These are phyloP conservation scores for Skeletonema marinoi DNA, from an alignment of 108 stramenopile species.

Conservation along the genomic window DNA sequence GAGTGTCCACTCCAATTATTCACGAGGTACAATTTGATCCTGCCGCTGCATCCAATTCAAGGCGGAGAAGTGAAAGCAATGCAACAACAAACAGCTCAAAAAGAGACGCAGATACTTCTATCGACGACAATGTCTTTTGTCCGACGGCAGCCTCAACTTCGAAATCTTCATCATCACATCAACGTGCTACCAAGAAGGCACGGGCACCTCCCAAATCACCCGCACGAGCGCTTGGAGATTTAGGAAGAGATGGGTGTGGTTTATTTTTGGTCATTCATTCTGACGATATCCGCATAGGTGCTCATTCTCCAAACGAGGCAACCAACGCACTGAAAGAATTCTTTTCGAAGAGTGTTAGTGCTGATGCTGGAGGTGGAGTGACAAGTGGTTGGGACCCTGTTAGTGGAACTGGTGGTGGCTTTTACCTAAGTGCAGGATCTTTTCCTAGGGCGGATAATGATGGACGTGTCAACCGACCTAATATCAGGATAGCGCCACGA, in stretches of 20 bases:
- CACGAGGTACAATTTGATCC: constrained; percentile 51
- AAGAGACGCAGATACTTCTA: background rate
- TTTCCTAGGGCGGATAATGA: background rate
- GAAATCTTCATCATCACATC: constrained; percentile 21
- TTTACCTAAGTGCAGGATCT: background rate
- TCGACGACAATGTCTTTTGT: constrained; percentile 25
- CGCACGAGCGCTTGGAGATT: constrained; percentile 62
- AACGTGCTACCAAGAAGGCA: constrained; percentile 29
- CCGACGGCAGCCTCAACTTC: constrained; percentile 45
- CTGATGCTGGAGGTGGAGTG: background rate
- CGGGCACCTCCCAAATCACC: constrained; percentile 31
- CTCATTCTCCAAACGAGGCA: constrained; percentile 39
- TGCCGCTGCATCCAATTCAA: constrained; percentile 30
- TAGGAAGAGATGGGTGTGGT: constrained; percentile 67
- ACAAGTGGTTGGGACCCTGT: background rate
- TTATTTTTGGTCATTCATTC: constrained; percentile 75
- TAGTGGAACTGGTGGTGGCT: background rate
- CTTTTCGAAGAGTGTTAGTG: constrained; percentile 39
- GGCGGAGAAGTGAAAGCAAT: constrained; percentile 23
- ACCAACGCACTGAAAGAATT: constrained; percentile 68
- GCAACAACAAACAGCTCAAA: background rate
- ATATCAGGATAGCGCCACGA: background rate
- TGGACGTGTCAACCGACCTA: background rate
- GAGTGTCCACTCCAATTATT: constrained; percentile 14
- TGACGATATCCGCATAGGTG: constrained; percentile 70